Percentiles rank a stretch among this genome's conserved stretches.
These are phyloP conservation scores for Candida coleopterorum DNA, from an alignment of 805 yeast genomes.

Conservation along the genomic window DNA sequence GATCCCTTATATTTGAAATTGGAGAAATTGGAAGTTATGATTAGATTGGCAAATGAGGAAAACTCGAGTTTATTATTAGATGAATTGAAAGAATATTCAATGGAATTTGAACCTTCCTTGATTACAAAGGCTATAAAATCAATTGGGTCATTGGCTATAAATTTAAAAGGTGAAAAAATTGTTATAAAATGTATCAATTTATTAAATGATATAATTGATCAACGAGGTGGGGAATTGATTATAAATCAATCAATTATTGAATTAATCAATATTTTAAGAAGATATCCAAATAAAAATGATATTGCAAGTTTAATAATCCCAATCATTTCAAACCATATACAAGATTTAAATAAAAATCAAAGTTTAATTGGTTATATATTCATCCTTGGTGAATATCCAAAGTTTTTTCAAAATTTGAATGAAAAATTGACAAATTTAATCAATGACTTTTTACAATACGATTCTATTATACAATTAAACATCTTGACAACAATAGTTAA, in stretches of 20 bases:
- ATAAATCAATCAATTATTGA: slow-evolving; percentile 58
- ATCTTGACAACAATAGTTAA: slow-evolving; percentile 61
- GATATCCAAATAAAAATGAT: slow-evolving; percentile 51
- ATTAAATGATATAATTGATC: slow-evolving; percentile 55
- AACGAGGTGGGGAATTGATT: slow-evolving; percentile 57
- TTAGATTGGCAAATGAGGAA: slow-evolving; percentile 58
- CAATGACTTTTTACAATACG: slow-evolving; percentile 53
- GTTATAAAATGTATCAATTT: slow-evolving; percentile 54
- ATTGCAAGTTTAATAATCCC: slow-evolving; percentile 51
- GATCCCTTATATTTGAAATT: slow-evolving; percentile 76
- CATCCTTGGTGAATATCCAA: slow-evolving; percentile 69
- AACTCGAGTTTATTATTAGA: slow-evolving; percentile 58
- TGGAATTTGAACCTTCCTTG: slow-evolving; percentile 80
- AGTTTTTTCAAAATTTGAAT: slow-evolving; percentile 50
- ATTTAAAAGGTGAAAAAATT: slow-evolving; percentile 47
- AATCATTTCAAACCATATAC: slow-evolving; percentile 45
- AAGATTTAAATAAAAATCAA: slow-evolving; percentile 44
- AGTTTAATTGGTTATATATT: slow-evolving; percentile 60
- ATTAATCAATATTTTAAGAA: slow-evolving; percentile 61
- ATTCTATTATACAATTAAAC: slow-evolving; percentile 55
- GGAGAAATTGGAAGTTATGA: slow-evolving; percentile 72
- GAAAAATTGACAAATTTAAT: slow-evolving; percentile 43
- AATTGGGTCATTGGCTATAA: slow-evolving; percentile 68
- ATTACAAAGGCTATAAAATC: slow-evolving; percentile 63
- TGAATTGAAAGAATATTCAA: slow-evolving; percentile 74